phyloP scores from a whole-genome alignment of 1,284 basidiomycete genomes.

The Irpex rosettiformis region DNA sequence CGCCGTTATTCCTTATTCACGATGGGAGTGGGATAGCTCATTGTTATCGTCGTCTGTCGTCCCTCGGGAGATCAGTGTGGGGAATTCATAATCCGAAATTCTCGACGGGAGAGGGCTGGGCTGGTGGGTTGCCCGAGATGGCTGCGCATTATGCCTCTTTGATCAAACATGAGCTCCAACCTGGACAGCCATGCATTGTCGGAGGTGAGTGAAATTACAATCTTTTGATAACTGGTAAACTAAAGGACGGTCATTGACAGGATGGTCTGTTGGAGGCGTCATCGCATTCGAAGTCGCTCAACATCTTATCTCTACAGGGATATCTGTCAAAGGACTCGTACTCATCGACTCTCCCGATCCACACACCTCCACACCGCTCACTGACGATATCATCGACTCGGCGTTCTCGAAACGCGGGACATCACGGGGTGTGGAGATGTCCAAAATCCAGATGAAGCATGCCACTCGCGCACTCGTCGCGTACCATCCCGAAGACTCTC shows the following conservation, averaged over 20 bases:
- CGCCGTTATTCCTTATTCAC: constrained; percentile 62
- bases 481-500: constrained; percentile 18
- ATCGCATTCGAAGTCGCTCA: constrained; percentile 63
- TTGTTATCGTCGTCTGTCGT: constrained; percentile 46
- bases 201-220: constrained; percentile 45
- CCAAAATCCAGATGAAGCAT: constrained; percentile 21
- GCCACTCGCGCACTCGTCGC: constrained; percentile 20
- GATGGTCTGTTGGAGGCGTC: constrained; percentile 77
- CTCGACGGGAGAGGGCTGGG: constrained; percentile 40
- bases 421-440: constrained; percentile 8
- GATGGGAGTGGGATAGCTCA: constrained; percentile 64
- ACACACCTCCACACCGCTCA: constrained; percentile 42
- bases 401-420: constrained; percentile 11
- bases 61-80: constrained; percentile 52
- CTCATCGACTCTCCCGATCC: constrained; percentile 67
- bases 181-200: constrained; percentile 40
- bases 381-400: constrained; percentile 43
- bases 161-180: constrained; percentile 29
- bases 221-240: not conserved
- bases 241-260: constrained; percentile 28
- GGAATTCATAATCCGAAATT: constrained; percentile 58
- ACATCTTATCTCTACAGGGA: constrained; percentile 41
- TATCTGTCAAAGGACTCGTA: constrained; percentile 51
- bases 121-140: constrained; percentile 45
- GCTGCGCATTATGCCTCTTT: constrained; percentile 46